phyloP scores from a whole-genome alignment of 805 yeast genomes.

The Yamadazyma ubonensis region DNA sequence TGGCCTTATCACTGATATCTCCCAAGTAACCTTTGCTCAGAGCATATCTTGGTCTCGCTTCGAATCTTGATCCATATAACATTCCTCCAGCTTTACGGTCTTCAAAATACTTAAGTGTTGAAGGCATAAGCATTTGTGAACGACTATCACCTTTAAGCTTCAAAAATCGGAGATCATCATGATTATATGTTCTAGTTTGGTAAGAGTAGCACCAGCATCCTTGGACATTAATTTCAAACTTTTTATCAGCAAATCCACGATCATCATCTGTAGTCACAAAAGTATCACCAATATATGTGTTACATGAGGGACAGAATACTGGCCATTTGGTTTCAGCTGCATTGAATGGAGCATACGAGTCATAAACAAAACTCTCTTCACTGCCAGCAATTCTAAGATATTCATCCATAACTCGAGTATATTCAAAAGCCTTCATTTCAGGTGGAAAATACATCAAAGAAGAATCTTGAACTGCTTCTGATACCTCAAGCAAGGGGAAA shows the following conservation, averaged over 20 bases:
- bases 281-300: neutral
- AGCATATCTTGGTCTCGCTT: no score
- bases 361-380: constrained; percentile 5
- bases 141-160: constrained; percentile 12
- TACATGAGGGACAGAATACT: constrained; percentile 17
- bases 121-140: neutral
- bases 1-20: neutral
- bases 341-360: constrained; percentile 9
- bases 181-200: constrained; percentile 10
- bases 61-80: neutral
- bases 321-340: constrained; percentile 1
- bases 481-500: constrained; percentile 8
- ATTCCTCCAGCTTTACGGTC: neutral
- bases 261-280: neutral
- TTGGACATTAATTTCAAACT: constrained; percentile 2
- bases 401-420: neutral
- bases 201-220: constrained; percentile 15
- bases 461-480: constrained; percentile 10
- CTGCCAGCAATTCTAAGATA: neutral
- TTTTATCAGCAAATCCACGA: constrained; percentile 13
- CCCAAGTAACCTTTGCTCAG: no score
- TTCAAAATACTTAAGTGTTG: constrained; percentile 1
- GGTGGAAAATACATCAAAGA: constrained; percentile 10
- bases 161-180: constrained; percentile 21
- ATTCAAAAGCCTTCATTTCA: neutral